Evolutionary conservation across 306 rosid species (phyloP).

Genomic region (Medicago truncatula): DNA sequence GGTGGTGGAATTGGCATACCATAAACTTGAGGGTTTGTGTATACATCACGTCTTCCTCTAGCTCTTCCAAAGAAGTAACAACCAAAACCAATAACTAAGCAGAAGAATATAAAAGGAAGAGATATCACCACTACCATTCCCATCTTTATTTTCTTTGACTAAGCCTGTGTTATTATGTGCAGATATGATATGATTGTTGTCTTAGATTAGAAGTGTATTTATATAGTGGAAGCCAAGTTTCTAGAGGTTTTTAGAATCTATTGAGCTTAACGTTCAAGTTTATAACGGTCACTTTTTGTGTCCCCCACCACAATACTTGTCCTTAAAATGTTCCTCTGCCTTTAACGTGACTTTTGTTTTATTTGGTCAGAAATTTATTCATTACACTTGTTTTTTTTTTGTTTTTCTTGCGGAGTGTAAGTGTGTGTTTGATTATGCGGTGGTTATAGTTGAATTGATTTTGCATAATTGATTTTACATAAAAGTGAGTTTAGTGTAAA

Average conservation of each 20-base stretch:
- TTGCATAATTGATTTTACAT: no score
- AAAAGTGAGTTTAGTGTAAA: no score
- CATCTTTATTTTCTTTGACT: constrained; percentile 44
- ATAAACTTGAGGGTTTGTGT: constrained; percentile 66
- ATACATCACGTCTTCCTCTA: constrained; percentile 67
- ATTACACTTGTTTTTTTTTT: not conserved
- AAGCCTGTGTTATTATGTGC: not conserved
- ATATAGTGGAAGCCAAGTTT: not conserved
- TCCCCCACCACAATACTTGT: constrained; percentile 16
- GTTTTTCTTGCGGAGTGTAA: not conserved
- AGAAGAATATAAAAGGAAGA: constrained; percentile 78
- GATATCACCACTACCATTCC: constrained; percentile 91
- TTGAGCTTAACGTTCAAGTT: constrained; percentile 45
- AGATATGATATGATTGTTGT: not conserved
- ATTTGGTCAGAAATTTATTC: not conserved
- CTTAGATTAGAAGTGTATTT: not conserved
- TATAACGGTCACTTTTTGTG: constrained; percentile 43
- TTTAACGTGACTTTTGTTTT: not conserved
- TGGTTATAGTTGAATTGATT: no score
- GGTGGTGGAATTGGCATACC: constrained; percentile 84
- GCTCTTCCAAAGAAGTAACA: constrained; percentile 79
- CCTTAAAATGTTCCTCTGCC: constrained; percentile 12
- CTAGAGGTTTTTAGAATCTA: constrained; percentile 5
- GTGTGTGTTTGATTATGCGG: no score
- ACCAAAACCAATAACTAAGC: constrained; percentile 77